phyloP scores from a whole-genome alignment of 257 asterid species.

The Solanum appendiculatum region DNA sequence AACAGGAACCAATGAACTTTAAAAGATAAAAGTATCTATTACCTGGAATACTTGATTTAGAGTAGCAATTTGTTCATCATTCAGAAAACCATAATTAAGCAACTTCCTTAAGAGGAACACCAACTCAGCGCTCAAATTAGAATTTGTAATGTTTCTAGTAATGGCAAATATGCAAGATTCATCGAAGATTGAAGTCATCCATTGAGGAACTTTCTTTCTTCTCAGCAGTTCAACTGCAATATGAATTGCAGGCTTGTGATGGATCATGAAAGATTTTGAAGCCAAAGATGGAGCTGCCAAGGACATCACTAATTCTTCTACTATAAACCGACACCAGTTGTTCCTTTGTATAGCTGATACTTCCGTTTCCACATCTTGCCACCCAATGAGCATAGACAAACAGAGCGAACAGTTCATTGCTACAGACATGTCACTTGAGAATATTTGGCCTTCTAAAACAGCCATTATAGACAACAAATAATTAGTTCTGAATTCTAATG shows the following conservation, averaged over 20 bases:
- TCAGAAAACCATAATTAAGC: conserved; percentile 51
- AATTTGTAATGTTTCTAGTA: conserved; percentile 42
- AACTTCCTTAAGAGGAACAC: conserved; percentile 64
- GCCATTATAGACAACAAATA: conserved; percentile 44
- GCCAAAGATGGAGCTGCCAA: conserved; percentile 53
- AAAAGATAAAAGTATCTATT: background rate
- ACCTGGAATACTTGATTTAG: conserved; percentile 78
- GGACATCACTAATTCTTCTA: conserved; percentile 78
- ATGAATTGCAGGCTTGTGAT: conserved; percentile 59
- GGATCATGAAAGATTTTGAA: conserved; percentile 29
- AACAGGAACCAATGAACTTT: background rate
- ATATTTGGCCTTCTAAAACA: conserved; percentile 65
- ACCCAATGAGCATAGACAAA: conserved; percentile 46
- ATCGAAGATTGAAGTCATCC: conserved; percentile 58
- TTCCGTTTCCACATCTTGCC: conserved; percentile 38
- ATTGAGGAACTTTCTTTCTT: conserved; percentile 30
- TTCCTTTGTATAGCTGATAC: conserved; percentile 12
- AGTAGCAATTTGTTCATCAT: conserved; percentile 41
- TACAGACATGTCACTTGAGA: conserved; percentile 43
- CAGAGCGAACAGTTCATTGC: conserved; percentile 64
- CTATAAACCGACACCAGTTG: conserved; percentile 68
- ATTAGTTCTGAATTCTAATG: conserved; percentile 29
- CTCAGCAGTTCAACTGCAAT: conserved; percentile 60
- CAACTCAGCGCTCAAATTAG: conserved; percentile 43
- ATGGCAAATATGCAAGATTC: conserved; percentile 43